Percentiles rank a stretch among this genome's conserved stretches.
These are phyloP conservation scores for Teunomyces tritomae DNA, from an alignment of 805 yeast species.

Conservation along the genomic window DNA sequence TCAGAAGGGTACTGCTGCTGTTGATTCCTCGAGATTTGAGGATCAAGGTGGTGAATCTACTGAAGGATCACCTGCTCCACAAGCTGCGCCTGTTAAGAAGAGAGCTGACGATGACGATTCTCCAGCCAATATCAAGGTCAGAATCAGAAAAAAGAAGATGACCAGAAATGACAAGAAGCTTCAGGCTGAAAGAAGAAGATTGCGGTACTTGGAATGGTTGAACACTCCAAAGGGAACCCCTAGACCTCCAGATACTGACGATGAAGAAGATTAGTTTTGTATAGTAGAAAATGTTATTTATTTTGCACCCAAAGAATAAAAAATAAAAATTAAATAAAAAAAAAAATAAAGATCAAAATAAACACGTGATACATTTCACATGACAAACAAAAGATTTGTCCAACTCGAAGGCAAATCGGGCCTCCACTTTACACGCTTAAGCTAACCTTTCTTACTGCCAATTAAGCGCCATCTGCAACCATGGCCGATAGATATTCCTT, in stretches of 20 bases:
- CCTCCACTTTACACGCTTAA: neutral
- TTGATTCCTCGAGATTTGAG: constrained; percentile 79
- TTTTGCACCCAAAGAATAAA: neutral
- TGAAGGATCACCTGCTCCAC: constrained; percentile 40
- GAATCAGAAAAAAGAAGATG: constrained; percentile 91
- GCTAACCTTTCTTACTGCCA: too few relatives aligned
- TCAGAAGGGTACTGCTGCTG: constrained; percentile 73
- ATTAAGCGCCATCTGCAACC: constrained; percentile 9
- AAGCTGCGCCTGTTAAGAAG: constrained; percentile 30
- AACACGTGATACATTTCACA: neutral
- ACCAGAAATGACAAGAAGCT: constrained; percentile 94
- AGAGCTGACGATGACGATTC: constrained; percentile 76
- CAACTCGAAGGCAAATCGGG: constrained; percentile 11
- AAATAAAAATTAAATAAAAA: neutral
- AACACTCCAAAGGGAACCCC: constrained; percentile 98
- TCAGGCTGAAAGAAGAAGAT: constrained; percentile 90
- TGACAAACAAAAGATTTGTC: neutral
- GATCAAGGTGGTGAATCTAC: constrained; percentile 62
- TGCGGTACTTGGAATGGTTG: constrained; percentile 92
- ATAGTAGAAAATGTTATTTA: neutral
- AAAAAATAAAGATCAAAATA: neutral
- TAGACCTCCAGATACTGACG: constrained; percentile 89
- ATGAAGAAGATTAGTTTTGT: constrained; percentile 57
- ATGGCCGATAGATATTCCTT: constrained; percentile 99
- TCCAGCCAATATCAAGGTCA: constrained; percentile 93